A percentile compares a stretch with the other conserved stretches of the same genome.
phyloP scores from a whole-genome alignment of 371 early-diverging fungal species.

The Parasitella parasitica region DNA sequence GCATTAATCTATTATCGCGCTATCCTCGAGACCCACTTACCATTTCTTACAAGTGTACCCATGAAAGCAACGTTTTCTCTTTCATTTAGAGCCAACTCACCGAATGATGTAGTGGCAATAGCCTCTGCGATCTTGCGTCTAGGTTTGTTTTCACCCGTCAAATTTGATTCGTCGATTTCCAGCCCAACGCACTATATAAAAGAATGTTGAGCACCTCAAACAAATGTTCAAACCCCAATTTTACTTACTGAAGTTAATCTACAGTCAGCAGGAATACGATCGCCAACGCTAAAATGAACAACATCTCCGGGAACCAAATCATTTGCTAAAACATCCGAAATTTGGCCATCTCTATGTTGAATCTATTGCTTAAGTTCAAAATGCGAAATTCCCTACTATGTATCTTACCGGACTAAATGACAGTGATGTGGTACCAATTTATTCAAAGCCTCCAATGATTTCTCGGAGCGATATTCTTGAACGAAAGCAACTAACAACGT shows the following conservation, averaged over 20 bases:
- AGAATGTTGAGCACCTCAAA: background rate
- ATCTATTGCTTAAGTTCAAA: background rate
- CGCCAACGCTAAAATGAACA: constrained; percentile 79
- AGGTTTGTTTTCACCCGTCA: constrained; percentile 90
- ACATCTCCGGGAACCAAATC: constrained; percentile 88
- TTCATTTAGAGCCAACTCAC: constrained; percentile 69
- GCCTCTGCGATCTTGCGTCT: constrained; percentile 64
- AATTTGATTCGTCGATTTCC: constrained; percentile 84
- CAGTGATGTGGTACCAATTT: constrained; percentile 86
- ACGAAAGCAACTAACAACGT: constrained; percentile 76
- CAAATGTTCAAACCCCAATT: no score
- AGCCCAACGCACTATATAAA: constrained; percentile 62
- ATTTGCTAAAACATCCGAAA: constrained; percentile 60
- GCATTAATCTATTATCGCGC: no score
- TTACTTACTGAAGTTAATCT: constrained; percentile 61
- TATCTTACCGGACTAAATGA: constrained; percentile 72
- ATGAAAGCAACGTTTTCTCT: constrained; percentile 85
- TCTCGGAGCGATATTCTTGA: constrained; percentile 88
- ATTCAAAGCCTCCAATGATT: constrained; percentile 83
- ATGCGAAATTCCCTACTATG: background rate
- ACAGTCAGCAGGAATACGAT: constrained; percentile 88
- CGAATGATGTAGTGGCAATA: constrained; percentile 41
- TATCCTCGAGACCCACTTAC: constrained; percentile 21
- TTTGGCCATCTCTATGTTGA: constrained; percentile 56
- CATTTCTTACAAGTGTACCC: constrained; percentile 85